Base-by-base conservation (phyloP, 2,329 filamentous ascomycete species). In the Alternaria angustiovoidea region DNA sequence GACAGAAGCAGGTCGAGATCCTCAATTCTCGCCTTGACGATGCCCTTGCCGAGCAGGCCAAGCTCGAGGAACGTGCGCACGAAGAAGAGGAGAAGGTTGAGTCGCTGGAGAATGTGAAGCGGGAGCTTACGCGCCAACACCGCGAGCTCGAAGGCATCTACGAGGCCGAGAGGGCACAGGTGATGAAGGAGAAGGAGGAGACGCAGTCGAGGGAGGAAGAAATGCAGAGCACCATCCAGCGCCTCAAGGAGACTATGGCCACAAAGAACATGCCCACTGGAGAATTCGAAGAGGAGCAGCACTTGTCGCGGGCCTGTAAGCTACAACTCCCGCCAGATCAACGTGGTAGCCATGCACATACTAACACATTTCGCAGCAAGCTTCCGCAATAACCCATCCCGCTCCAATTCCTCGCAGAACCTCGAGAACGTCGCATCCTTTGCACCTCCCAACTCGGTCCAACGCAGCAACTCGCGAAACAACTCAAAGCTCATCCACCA, bases 111-210 rank as follows among this genome's bases (percentile, higher is more conserved):
- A 93, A 92, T 71, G 92, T 96, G 73, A 94, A 95, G 81, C 88
- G 92, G 70, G 94, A 98, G 69, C 85, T 90, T 56, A 87, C 89
- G 30, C 88, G 93, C 65, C 91, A 96, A 79, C 91, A 92, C 74
- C 88, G 94, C 65, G 95, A 99, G 78, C 89, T 97, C 82, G 94
- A 97, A 79, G 89, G 89, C 65, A 94, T 96, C 66, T 96, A 97
- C 78, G 94, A 98, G 78, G 89, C 91, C 44, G 95, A 99, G 80
- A 88, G 93, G 64, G 92, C 90, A 73, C 88, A 92, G 55, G 91
- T 94, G 81, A 88, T 92, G 74, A 93, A 94, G 80, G 94, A 98
- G 78, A 95, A 96, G 81, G 94, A 97, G 67, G 92, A 96, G 70
- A 90, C 94, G 79, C 84, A 87, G 55, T 90, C 90, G 69, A 87